Evolutionary conservation across 208 protist species (phyloP), one percentile per base, ranked within the genome.

Genomic region (Ichthyophonus hoferi): DNA sequence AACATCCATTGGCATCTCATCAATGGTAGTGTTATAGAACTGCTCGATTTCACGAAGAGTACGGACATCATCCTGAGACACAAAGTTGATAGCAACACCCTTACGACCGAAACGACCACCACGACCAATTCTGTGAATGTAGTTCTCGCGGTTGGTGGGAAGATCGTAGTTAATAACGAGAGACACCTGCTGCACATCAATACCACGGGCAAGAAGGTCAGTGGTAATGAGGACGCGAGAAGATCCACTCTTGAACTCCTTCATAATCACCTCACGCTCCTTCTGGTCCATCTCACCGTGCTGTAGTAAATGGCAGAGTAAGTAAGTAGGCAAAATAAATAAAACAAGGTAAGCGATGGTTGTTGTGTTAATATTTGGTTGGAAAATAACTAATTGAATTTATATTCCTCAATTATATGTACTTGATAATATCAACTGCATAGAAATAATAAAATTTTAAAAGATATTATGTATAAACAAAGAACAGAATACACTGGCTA

Each of bases 141-240:
- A 99, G 92, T 97, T 97, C 96, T 99, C 99, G 90, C 96, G 96
- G 94, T 97, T 97, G 34, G 94, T 96, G 35, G 99, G 98, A 24
- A 99, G 93, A 91, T 99, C 99, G 94, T 98, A 99, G 97, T 99
- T 99, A 95, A 99, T 99, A 90, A 99, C 99, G 33, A 99, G 96
- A 87, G 98, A 99, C 42, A 99, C 98, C 94, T 99, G 98, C 93
- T 99, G 97, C 87, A 99, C 98, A 94, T 99, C 99, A 90, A 99
- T 99, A 97, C 99, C 99, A 88, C 99, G 95, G 77, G 98, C 98
- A 35, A 99, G 95, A 82, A 99, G 92, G 94, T 99, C 98, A 88
- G 99, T 99, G 81, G 98, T 99, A 92, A 99, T 98, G 89, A 99
- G 95, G 35, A 99, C 97, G 92, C 98, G 96, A 87, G 94, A 95